phyloP scores from a whole-genome alignment of 75 land plant species.

The Adiantum capillusveneris region DNA sequence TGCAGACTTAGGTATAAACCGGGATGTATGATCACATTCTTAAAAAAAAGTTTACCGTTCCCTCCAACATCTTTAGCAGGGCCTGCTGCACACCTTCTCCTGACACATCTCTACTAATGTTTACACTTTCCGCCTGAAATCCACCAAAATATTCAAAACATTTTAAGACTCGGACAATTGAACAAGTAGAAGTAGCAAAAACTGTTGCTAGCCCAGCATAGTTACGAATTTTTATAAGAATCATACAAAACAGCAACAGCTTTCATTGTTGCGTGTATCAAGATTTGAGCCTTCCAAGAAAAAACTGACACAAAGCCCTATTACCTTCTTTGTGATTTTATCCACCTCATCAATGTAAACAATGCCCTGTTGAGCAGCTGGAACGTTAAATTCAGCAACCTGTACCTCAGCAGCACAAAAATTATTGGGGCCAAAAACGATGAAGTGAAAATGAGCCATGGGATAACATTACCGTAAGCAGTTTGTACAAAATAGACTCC shows the following conservation, averaged over 20 bases:
- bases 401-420: slow-evolving; percentile 8
- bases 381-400: slow-evolving; percentile 63
- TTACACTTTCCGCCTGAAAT: slow-evolving; percentile 65
- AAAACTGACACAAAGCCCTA: too few species aligned
- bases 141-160: neutral
- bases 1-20: too few species aligned
- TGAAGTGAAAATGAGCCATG: too few species aligned
- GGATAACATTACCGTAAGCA: slow-evolving; percentile 60
- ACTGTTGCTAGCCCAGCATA: too few species aligned
- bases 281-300: too few species aligned
- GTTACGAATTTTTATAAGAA: too few species aligned
- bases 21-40: too few species aligned
- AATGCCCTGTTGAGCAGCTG: slow-evolving; percentile 66
- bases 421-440: too few species aligned
- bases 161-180: too few species aligned
- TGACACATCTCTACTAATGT: slow-evolving; percentile 76
- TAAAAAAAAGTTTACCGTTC: neutral
- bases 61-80: slow-evolving; percentile 29
- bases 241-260: too few species aligned
- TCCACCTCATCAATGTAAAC: slow-evolving; percentile 79
- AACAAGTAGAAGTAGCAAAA: too few species aligned
- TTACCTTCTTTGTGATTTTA: slow-evolving; percentile 56
- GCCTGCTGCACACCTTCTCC: slow-evolving; percentile 86
- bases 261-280: too few species aligned
- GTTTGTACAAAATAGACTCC: slow-evolving; percentile 69